phyloP scores from a whole-genome alignment of 1,284 basidiomycete genomes.

The Gomphus bonarii region DNA sequence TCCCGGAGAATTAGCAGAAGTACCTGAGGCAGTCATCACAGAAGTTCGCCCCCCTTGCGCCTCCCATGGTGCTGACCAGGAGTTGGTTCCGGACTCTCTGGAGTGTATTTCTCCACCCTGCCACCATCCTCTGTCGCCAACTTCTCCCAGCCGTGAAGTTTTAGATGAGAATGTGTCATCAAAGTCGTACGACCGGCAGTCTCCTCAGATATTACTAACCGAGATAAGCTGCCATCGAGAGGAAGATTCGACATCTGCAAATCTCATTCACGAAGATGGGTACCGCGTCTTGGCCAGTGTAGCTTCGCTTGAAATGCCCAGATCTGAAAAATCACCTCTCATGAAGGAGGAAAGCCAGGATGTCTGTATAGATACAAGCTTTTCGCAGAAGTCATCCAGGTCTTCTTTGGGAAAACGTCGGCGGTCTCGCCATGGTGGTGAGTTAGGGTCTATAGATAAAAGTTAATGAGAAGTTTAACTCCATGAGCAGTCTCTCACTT shows the following conservation, averaged over 20 bases:
- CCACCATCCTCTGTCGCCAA: neutral
- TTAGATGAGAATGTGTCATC: neutral
- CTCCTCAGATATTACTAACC: neutral
- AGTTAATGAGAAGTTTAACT: neutral
- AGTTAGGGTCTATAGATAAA: neutral
- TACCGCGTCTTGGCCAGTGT: neutral
- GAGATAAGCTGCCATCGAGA: neutral
- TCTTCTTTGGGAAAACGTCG: conserved; percentile 9
- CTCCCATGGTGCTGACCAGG: neutral
- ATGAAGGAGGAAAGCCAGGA: neutral
- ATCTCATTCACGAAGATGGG: neutral
- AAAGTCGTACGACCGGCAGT: neutral
- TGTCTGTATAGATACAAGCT: neutral
- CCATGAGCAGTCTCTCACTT: neutral
- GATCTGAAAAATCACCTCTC: neutral
- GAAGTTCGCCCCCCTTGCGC: neutral
- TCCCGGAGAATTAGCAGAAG: neutral
- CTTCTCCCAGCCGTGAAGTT: neutral
- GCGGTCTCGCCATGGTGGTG: conserved; percentile 4
- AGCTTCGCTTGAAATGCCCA: neutral
- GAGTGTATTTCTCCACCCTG: neutral
- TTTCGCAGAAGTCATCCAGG: neutral
- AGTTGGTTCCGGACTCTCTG: neutral
- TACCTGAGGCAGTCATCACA: neutral
- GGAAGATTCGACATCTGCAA: neutral